These are phyloP conservation scores for Fraxinus sp. DNA, from an alignment of 305 asterid genomes.

Conservation along the genomic window DNA sequence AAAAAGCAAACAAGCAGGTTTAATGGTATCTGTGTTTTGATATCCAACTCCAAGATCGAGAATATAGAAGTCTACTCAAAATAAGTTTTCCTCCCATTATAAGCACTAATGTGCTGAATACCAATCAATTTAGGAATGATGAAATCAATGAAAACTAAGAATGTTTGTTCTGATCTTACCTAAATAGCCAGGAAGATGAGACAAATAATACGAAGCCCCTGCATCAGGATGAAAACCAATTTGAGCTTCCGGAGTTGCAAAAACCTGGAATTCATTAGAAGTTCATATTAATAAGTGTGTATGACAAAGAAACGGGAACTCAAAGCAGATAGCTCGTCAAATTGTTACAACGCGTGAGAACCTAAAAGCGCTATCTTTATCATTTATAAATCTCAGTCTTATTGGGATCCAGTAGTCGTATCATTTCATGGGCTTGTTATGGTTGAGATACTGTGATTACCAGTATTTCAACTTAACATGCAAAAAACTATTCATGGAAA, in stretches of 20 bases:
- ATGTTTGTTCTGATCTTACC: conserved; percentile 41
- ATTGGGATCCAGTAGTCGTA: not conserved
- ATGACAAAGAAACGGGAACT: not conserved
- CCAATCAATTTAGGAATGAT: conserved; percentile 16
- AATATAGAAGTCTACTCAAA: not conserved
- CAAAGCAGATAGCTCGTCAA: not conserved
- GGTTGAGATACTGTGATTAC: not conserved
- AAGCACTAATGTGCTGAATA: not conserved
- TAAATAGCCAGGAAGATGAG: conserved; percentile 98
- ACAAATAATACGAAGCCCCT: conserved; percentile 95
- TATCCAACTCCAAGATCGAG: not conserved
- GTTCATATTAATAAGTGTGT: not conserved
- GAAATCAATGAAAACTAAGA: conserved; percentile 13
- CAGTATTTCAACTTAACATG: not conserved
- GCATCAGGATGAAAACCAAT: conserved; percentile 98
- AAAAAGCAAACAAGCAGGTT: not conserved
- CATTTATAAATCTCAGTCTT: not conserved
- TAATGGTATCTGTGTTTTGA: not conserved
- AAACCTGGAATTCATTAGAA: conserved; percentile 54
- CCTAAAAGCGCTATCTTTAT: conserved; percentile 1
- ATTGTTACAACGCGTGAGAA: conserved; percentile 4
- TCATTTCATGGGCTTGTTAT: not conserved
- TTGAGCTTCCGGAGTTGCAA: conserved; percentile 78
- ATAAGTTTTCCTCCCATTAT: not conserved
- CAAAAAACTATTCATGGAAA: conserved; percentile 11